Evolutionary conservation across 495 filamentous ascomycete species (phyloP), one percentile per base, ranked within the genome.

Genomic region (Haplographium delicatum): DNA sequence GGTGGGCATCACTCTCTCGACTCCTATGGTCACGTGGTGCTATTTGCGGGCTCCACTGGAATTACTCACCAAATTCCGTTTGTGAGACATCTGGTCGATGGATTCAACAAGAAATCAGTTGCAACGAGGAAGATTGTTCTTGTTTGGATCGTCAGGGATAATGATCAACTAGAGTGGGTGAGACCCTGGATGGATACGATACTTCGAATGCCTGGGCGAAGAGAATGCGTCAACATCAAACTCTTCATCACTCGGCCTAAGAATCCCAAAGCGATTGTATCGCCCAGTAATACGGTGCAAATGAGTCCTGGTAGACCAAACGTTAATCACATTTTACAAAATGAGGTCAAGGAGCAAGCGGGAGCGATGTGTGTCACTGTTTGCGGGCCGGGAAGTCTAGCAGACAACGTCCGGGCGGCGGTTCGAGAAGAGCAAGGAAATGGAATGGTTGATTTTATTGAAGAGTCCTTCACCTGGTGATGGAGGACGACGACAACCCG

Each of bases 21-120:
- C 67, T 94, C 88, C 15, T 97, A 96, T 68, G 90, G 93, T 38
- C 89, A 90, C 33, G 81, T 83, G 31, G 76, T 98, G 49, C 82
- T 98, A 54, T 88, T 96, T 59, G 89, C 90, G 38, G 93, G 89
- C 51, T 88, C 91, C 47, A 85, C 90, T 9, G 93, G 93, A 46
- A 96, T 98, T 68, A 95, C 93, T 0, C 91, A 96, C 65, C 87
- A 93, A 64, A 80, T 97, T 19, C 86, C 88, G n/a, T 91, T 89
- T 62, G 72, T 96, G 27, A 85, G 83, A 24, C 84, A 89, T 42
- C 73, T 97, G 7, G 78, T 96, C 47, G 68, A 81, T 19, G 84
- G 82, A 10, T 87, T 81, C 68, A 79, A 80, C 49, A 75, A 84
- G 5, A 80, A 84, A 44, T 89, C 79, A 13, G 80, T 85, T 28